phyloP scores from a whole-genome alignment of 345 rosid genomes.

The Populus deltoides region DNA sequence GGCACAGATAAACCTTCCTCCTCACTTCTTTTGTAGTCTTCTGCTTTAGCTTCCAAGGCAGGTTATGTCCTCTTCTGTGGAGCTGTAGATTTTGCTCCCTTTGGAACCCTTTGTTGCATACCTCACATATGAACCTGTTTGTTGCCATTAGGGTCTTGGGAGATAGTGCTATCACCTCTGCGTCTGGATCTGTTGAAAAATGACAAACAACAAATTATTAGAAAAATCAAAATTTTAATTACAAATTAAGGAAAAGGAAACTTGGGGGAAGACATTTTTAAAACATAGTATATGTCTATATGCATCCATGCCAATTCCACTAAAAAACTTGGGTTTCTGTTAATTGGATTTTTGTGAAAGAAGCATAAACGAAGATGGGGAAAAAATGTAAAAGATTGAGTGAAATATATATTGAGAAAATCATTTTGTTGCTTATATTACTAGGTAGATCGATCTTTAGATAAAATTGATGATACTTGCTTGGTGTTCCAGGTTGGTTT shows the following conservation, averaged over 20 bases:
- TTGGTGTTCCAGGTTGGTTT: constrained; percentile 79
- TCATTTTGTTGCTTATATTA: not conserved
- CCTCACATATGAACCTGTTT: constrained; percentile 82
- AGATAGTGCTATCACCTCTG: constrained; percentile 80
- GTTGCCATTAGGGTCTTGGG: constrained; percentile 87
- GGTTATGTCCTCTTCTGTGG: constrained; percentile 85
- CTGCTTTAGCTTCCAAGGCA: constrained; percentile 80
- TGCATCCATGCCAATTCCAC: constrained; percentile 8
- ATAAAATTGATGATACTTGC: constrained; percentile 50
- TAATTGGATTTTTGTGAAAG: not conserved
- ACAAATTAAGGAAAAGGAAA: not conserved
- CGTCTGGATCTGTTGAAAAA: constrained; percentile 66
- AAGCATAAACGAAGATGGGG: constrained; percentile 11
- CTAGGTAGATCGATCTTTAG: constrained; percentile 1
- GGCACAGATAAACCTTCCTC: constrained; percentile 80
- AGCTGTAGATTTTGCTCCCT: constrained; percentile 84
- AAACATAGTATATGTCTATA: not conserved
- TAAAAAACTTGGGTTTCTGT: constrained; percentile 23
- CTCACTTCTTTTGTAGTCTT: constrained; percentile 71
- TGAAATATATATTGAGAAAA: not conserved
- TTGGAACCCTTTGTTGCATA: constrained; percentile 84
- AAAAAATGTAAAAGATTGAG: not conserved
- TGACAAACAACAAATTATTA: constrained; percentile 18
- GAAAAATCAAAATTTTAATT: constrained; percentile 5
- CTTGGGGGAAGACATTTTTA: not conserved